A percentile compares a stretch with the other conserved stretches of the same genome.
These are phyloP conservation scores for Trichophyton benhamiae DNA, from an alignment of 2,329 filamentous ascomycete species.

Conservation along the genomic window DNA sequence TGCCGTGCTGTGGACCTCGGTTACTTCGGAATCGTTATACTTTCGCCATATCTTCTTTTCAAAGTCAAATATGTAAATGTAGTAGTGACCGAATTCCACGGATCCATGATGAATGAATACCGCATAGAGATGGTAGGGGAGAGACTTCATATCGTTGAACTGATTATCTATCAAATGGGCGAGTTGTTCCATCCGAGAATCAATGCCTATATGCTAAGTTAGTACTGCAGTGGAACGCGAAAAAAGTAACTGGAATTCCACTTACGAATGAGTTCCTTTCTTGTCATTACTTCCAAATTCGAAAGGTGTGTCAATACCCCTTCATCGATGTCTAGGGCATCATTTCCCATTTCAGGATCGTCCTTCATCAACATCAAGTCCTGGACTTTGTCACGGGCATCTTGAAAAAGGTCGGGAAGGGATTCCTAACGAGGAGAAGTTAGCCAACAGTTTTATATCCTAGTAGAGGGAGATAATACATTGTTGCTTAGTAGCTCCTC, in stretches of 20 bases:
- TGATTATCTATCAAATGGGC: slow-evolving; percentile 42
- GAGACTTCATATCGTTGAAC: slow-evolving; percentile 51
- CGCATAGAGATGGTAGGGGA: slow-evolving; percentile 74
- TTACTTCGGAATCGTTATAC: slow-evolving; percentile 83
- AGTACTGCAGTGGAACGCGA: not conserved
- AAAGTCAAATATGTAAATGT: slow-evolving; percentile 93
- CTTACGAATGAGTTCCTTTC: slow-evolving; percentile 37
- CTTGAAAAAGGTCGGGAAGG: slow-evolving; percentile 23
- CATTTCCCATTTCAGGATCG: slow-evolving; percentile 20
- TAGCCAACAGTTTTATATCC: not conserved
- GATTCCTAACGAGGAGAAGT: slow-evolving; percentile 17
- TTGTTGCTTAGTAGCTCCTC: slow-evolving; percentile 31
- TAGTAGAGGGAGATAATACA: slow-evolving; percentile 4
- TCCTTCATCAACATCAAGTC: slow-evolving; percentile 31
- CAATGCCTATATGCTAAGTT: slow-evolving; percentile 16
- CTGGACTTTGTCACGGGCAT: slow-evolving; percentile 33
- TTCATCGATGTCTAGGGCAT: slow-evolving; percentile 33
- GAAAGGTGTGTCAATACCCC: slow-evolving; percentile 33
- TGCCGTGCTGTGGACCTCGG: slow-evolving; percentile 49
- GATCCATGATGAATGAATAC: slow-evolving; percentile 75
- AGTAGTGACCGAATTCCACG: slow-evolving; percentile 74
- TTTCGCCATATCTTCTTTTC: slow-evolving; percentile 69
- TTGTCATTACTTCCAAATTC: slow-evolving; percentile 34
- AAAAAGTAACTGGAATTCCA: not conserved
- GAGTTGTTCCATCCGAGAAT: slow-evolving; percentile 35